These are phyloP conservation scores for Aspergillus fructus DNA, from an alignment of 2,329 filamentous ascomycete genomes.

Conservation along the genomic window DNA sequence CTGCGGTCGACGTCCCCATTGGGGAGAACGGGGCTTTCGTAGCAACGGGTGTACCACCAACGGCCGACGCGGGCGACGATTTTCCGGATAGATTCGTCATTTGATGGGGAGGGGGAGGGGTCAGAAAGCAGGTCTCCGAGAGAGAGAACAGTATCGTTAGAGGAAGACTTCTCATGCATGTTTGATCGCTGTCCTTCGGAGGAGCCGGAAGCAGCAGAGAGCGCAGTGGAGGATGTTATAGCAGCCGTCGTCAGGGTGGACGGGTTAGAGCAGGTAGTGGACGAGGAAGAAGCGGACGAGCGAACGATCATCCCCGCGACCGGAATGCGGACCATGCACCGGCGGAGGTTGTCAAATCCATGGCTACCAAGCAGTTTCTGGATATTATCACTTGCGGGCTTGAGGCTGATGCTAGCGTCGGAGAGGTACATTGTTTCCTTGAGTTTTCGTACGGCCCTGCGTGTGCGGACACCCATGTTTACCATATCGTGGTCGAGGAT, in stretches of 20 bases:
- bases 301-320: conserved; percentile 46
- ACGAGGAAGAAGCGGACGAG: conserved; percentile 43
- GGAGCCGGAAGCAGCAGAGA: conserved; percentile 24
- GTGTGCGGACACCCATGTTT: conserved; percentile 49
- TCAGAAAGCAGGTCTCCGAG: conserved; percentile 73
- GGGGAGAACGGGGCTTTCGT: conserved; percentile 66
- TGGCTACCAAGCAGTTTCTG: conserved; percentile 46
- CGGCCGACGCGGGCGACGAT: conserved; percentile 89
- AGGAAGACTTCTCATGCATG: conserved; percentile 30
- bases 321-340: conserved; percentile 50
- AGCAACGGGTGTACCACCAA: conserved; percentile 96
- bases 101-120: conserved; percentile 64
- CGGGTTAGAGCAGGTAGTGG: conserved; percentile 37
- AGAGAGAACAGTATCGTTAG: conserved; percentile 41
- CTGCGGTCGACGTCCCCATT: conserved; percentile 55
- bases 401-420: conserved; percentile 45
- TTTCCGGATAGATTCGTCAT: conserved; percentile 83
- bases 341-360: conserved; percentile 50
- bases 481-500: conserved; percentile 51
- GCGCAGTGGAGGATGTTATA: conserved; percentile 25
- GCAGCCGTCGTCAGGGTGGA: conserved; percentile 29
- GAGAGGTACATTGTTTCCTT: conserved; percentile 47
- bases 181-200: conserved; percentile 20
- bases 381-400: conserved; percentile 49
- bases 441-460: conserved; percentile 45